Evolutionary conservation across 345 rosid genomes (phyloP), one percentile per base, ranked within the genome.

Genomic region (Sapria himalayana): DNA sequence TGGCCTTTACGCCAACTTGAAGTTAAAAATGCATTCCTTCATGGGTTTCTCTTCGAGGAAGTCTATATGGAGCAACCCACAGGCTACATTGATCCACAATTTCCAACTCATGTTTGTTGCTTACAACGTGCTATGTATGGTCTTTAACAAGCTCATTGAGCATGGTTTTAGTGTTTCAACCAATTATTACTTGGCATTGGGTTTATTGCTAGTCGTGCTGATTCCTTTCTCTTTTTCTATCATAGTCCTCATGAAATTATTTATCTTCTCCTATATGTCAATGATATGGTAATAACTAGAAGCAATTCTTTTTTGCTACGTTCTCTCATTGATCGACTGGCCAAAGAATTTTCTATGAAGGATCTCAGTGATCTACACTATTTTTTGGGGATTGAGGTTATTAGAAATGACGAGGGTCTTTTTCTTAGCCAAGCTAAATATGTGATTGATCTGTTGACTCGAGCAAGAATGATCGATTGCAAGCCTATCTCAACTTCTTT

Each of bases 101-200:
- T 33, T 12, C 36, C n/a, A 4, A 4, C 5, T 33, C 36, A 33
- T 33, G 36, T 33, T 12, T 33, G 36, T 33, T 15, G 4, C 12
- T 33, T 33, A 12, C 36, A 33, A 12, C 36, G 36, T 33, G 36
- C 36, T 33, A 8, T 33, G 10, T 33, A 36, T 6, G 4, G 40
- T 14, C 40, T 36, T 36, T 3, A 7, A 6, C 14, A 36, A 12
- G 5, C 40, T 36, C 40, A 5, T 4, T 3, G 40, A 7, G 40
- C 40, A 5, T 36, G 19, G 19, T 36, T 36, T 36, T 16, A 36
- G 40, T 21, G 40, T 36, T 36, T 36, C 20, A 36, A 11, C 11
- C 4, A 6, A 3, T 36, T 36, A 7, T 16, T 36, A 9, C 23
- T 2, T 20, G 5, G 16, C 15, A 13, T 40, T 40, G 29, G 29